Base-by-base conservation (phyloP, 768 basidiomycete genomes). In the Omphalotus guepiniiformis region DNA sequence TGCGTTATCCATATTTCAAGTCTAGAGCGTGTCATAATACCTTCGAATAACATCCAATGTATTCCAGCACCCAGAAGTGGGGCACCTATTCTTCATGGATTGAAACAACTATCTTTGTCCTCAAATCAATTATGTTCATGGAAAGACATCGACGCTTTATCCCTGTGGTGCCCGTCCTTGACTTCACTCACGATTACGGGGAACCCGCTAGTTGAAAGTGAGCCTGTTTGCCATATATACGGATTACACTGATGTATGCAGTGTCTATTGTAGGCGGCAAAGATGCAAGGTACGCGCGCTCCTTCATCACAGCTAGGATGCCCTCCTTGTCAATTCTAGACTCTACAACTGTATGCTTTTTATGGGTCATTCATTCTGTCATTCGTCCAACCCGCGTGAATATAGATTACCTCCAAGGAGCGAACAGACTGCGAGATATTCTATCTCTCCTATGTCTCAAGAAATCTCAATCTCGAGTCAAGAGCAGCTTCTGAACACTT, bases 351-450 rank as follows among this genome's bases (percentile, higher is more conserved):
- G 87, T 87, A 62, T 56, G 82, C 69, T 4, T 46, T 48, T 49
- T 44, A 32, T 34, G 32, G 41, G 50, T 42, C 22, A 22, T 16
- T 26, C 36, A 25, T 39, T 15, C 13, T 8, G 38, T 39, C 29
- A 22, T 37, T 30, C 9, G 29, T 12, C 39, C 27, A 30, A 38
- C 22, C 39, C 42, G 49, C 35, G 42, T 41, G 51, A 34, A 46
- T 45, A 51, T 53, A 93, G 88, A 78, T 93, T 37, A 77, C 83
- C 7, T 53, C 61, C 7, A 80, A 75, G 53, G 88, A 93, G 61
- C 75, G 92, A 32, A 69, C 65, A n/a, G 92, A 94, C 57, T 79
- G 82, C 40, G 92, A 95, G 63, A 60, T 90, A 21, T 88, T 88
- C 60, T 95, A 93, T 65, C 71, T 93, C 40, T 85, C 87, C 9